Evolutionary conservation across 148 eudicot genomes (phyloP), one percentile per base, ranked within the genome.

Genomic region (Oxyria digyna): DNA sequence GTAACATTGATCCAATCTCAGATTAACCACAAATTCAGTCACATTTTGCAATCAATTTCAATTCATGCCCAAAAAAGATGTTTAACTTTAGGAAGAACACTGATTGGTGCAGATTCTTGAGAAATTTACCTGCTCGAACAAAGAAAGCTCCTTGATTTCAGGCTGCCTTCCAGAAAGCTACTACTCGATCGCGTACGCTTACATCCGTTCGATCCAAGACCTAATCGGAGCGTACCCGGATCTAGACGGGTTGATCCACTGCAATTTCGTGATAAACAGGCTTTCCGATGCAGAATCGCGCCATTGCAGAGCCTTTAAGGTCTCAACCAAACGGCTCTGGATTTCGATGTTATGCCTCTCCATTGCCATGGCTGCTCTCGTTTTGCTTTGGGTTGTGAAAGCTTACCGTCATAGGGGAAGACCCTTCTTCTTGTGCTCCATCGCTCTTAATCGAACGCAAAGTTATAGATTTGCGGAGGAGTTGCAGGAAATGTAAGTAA

Each of bases 191-290:
- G 69, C 82, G 6, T 23, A 62, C 69, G 93, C 96, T 29, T 89
- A 85, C 59, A 87, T 79, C 31, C 73, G 42, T n/a, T 81, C 93
- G 4, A 75, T 89, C 42, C 75, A 84, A 50, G 74, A 79, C 62
- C 69, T 89, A 77, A 80, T 86, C 59, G 73, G 78, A 18, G 73
- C 83, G 46, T 89, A 75, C 52, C 93, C 93, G 9, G 84, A 85
- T 78, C 67, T 89, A 49, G 77, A 82, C 68, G 72, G 72, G 72
- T 75, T 89, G 4, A 70, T 81, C 45, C 77, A 77, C 3, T 89
- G 96, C 70, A 73, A 84, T 8, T 76, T 74, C 46, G 78, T 89
- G 57, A 78, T 79, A 62, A 73, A 76, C 14, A 74, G 82, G 11
- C 69, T 90, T 38, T 74, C 83, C 12, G 68, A 79, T 5, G 82